Conservation (phyloP, 176 grass and related monocot genomes). For the Rhynchospora pubera region DNA sequence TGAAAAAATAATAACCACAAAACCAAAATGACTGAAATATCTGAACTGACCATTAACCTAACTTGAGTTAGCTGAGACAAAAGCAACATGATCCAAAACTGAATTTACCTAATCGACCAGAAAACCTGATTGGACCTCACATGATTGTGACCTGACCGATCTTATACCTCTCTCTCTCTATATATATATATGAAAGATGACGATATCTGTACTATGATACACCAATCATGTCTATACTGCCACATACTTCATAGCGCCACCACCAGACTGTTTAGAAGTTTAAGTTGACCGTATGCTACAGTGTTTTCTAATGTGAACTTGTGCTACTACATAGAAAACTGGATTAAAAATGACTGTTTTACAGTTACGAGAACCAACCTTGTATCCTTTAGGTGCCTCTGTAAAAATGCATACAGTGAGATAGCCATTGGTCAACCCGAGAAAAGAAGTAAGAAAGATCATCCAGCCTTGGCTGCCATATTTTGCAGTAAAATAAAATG, state of each 20-base stretch:
- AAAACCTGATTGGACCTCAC: neutral
- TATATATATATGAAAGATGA: neutral
- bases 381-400: constrained; percentile 56
- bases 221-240: neutral
- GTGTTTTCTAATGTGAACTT: neutral
- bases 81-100: neutral
- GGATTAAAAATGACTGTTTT: neutral
- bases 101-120: neutral
- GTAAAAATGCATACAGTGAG: constrained; percentile 63
- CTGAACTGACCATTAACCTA: neutral
- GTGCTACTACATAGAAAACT: neutral
- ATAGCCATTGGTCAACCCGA: constrained; percentile 50
- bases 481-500: constrained; percentile 66
- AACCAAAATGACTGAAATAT: neutral
- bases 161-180: neutral
- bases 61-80: neutral
- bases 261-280: neutral
- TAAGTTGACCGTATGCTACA: neutral
- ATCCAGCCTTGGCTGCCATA: constrained; percentile 60
- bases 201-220: neutral
- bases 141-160: neutral
- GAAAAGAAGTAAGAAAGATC: constrained; percentile 50
- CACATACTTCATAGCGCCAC: neutral
- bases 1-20: too few relatives aligned
- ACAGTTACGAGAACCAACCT: constrained; percentile 22